Evolutionary conservation across 2,329 filamentous ascomycete genomes (phyloP), one percentile per base, ranked within the genome.

Genomic region (Phyllosticta citribraziliensis): DNA sequence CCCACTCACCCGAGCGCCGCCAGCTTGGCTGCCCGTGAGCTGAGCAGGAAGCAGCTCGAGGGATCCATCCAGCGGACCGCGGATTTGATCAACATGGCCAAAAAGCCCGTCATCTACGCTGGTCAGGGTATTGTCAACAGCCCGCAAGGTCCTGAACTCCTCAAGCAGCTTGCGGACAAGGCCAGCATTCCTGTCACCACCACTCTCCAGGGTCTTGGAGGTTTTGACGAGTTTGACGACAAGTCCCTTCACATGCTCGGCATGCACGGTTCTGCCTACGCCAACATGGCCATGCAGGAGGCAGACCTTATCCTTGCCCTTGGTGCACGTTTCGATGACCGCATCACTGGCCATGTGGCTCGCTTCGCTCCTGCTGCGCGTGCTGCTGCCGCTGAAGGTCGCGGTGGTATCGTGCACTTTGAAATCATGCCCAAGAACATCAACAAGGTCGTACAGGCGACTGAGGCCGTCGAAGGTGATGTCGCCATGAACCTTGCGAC

Each of bases 341-440:
- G 94, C 76, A 94, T 97, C 60, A 97, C 91, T 12, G 79, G 84
- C 27, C 88, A 82, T 72, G 81, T 97, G 58, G 75, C 84, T 68
- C 95, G 93, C 73, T 99, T 97, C 67, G 94, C 92, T 0, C 94
- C 94, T 3, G 84, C 84, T 58, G 94, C 94, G 53, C 94, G 89
- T 77, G 84, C 85, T 14, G 94, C 94, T 0, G 93, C 91, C 4
- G 80, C 83, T 11, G 89, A 96, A 78, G 86, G 86, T 59, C 88
- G 91, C 64, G 94, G 94, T 69, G 94, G 94, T 70, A 97, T 99
- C 69, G 84, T 97, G 17, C 93, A 99, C 76, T 97, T 97, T 70
- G 93, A 97, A 74, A 93, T 99, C 70, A 88, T 97, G 88, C 93
- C 94, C 69, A 99, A 99, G 86, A 97, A 99, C 80, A 97, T 97